A percentile compares a stretch with the other conserved stretches of the same genome.
Conservation (phyloP, 2,329 filamentous ascomycete species). For the Ascochyta fabae region DNA sequence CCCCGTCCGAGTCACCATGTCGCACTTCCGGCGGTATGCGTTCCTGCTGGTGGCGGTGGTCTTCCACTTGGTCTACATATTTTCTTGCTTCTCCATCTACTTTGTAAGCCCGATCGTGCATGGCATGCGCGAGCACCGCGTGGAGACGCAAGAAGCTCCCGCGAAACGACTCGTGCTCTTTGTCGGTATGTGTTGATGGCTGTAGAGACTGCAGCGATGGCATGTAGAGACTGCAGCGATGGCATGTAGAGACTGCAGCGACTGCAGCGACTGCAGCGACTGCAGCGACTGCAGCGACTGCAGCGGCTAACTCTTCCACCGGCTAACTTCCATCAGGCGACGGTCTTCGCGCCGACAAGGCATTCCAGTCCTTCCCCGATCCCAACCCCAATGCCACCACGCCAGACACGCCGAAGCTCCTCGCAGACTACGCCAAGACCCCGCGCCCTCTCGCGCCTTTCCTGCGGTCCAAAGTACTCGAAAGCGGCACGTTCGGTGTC, state of each 20-base stretch:
- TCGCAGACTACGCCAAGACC: constrained; percentile 49
- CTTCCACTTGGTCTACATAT: constrained; percentile 93
- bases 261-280: neutral
- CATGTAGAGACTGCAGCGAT: neutral
- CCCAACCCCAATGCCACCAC: constrained; percentile 71
- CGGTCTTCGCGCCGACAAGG: constrained; percentile 94
- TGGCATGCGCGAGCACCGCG: constrained; percentile 84
- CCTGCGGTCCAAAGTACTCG: constrained; percentile 84
- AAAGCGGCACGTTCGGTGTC: constrained; percentile 93
- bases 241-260: no score
- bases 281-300: no score
- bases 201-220: neutral
- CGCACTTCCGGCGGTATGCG: constrained; percentile 71
- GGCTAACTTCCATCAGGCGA: constrained; percentile 63
- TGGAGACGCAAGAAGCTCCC: constrained; percentile 76
- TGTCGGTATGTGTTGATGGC: constrained; percentile 67
- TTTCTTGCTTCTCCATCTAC: constrained; percentile 98
- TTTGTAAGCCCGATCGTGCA: constrained; percentile 97
- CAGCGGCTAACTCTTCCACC: no score
- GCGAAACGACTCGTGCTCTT: constrained; percentile 91
- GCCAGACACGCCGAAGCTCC: constrained; percentile 5
- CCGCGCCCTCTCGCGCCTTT: constrained; percentile 88
- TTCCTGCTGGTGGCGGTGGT: constrained; percentile 88
- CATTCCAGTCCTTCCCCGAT: constrained; percentile 91
- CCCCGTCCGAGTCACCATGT: constrained; percentile 47